Base-by-base conservation (phyloP, 352 stramenopile genomes). In the Phytophthora idaei region DNA sequence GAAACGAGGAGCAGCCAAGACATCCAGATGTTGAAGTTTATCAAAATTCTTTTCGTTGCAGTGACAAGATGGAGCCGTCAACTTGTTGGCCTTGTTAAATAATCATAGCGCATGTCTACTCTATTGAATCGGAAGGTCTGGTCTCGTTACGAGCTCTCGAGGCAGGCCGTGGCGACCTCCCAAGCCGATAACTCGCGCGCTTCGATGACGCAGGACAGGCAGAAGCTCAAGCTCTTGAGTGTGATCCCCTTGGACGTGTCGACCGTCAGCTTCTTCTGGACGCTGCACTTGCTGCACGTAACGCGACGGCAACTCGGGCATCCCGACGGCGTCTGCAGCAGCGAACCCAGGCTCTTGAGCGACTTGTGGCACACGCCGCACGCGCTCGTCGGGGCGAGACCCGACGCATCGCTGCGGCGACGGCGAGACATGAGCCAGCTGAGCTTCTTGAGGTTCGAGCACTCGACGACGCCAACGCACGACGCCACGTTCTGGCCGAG, bases 361-460 rank as follows among this genome's bases (percentile, higher is more conserved):
- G 55, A 31, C 59, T 71, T 76, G 17, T 66, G 37, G 53, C 72
- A 77, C 21, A 71, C 64, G 3, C 58, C 55, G 25, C 72, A 79
- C 39, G 67, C 64, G 4, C 17, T 60, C 2, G n/a, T n/a, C 0
- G 48, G 25, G 14, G 34, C 11, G 6, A 66, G 52, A 10, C 46
- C 46, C 3, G 42, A 25, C 5, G 59, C 45, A 37, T 73, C 46
- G 55, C 45, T 70, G 5, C 58, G 58, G n/a, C 57, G 61, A 14
- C 70, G 65, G 11, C 28, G n/a, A 4, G 57, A 17, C 64, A 86
- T 80, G 36, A 87, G 61, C 78, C 78, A 86, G 32, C 67, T 79
- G 11, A 89, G 58, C 41, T 89, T 89, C 66, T 89, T 89, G 29
- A 83, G 69, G 49, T 86, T 69, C 4, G 74, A 72, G 54, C 73